These are phyloP conservation scores for Mycena sanguinolenta DNA, from an alignment of 768 basidiomycete genomes.

Conservation along the genomic window DNA sequence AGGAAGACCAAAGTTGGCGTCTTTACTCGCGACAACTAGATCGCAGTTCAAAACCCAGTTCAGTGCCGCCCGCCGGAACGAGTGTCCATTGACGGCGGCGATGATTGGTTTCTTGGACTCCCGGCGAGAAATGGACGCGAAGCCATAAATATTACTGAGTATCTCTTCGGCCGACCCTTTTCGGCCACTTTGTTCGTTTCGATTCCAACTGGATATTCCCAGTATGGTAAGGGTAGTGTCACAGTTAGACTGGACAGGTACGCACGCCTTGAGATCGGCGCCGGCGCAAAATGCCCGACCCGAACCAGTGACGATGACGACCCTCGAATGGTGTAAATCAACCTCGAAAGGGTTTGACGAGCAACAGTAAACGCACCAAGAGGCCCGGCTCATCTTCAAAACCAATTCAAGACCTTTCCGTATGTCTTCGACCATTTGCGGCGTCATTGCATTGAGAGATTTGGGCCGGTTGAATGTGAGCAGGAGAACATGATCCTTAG, in stretches of 20 bases:
- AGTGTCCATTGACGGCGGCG: constrained; percentile 84
- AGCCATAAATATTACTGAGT: constrained; percentile 65
- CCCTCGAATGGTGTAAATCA: constrained; percentile 61
- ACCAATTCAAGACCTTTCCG: constrained; percentile 73
- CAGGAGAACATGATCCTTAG: constrained; percentile 64
- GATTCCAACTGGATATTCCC: constrained; percentile 70
- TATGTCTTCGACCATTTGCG: constrained; percentile 68
- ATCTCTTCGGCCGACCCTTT: constrained; percentile 59
- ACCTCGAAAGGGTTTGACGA: constrained; percentile 2
- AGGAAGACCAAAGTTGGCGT: constrained; percentile 79
- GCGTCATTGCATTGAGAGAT: constrained; percentile 81
- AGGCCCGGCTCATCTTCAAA: constrained; percentile 76
- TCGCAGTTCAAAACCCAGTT: constrained; percentile 84
- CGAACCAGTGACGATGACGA: constrained; percentile 78
- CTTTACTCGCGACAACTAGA: constrained; percentile 75
- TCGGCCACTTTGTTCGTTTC: constrained; percentile 59
- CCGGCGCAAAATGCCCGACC: constrained; percentile 85
- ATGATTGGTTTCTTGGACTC: constrained; percentile 80
- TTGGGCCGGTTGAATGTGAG: constrained; percentile 78
- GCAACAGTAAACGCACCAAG: constrained; percentile 67
- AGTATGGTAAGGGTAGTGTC: background rate
- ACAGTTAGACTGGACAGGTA: constrained; percentile 27
- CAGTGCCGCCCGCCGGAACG: constrained; percentile 77
- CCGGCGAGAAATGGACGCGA: constrained; percentile 81
- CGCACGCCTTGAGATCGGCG: constrained; percentile 82